Conservation (phyloP, 2,329 filamentous ascomycete species). For the Neobulgaria alba region DNA sequence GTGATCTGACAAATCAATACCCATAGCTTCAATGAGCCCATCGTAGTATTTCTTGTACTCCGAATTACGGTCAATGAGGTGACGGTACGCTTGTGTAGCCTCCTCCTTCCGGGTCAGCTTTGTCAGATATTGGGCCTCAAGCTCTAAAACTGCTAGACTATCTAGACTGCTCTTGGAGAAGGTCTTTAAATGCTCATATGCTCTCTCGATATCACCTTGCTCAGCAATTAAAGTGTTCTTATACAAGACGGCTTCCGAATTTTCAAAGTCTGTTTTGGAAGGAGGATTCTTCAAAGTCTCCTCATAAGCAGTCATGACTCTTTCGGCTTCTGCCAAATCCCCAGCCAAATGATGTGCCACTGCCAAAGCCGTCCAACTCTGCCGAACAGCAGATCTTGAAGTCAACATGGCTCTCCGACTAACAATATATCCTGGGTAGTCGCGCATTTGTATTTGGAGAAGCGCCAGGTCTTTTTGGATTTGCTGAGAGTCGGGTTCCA, state of each 20-base stretch:
- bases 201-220: conserved; percentile 71
- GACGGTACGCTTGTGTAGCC: conserved; percentile 71
- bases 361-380: conserved; percentile 97
- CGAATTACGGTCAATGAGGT: conserved; percentile 75
- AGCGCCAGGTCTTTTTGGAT: conserved; percentile 91
- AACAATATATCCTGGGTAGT: conserved; percentile 87
- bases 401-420: conserved; percentile 85
- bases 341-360: conserved; percentile 89
- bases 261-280: conserved; percentile 72
- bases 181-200: conserved; percentile 76
- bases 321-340: conserved; percentile 77
- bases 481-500: conserved; percentile 90
- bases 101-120: conserved; percentile 71
- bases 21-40: conserved; percentile 61
- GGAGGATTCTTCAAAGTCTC: conserved; percentile 81
- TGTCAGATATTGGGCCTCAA: conserved; percentile 74
- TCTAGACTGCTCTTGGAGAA: conserved; percentile 74
- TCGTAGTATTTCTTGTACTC: conserved; percentile 85
- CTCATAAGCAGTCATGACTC: conserved; percentile 84
- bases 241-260: conserved; percentile 90
- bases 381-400: conserved; percentile 68
- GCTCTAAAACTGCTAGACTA: conserved; percentile 75
- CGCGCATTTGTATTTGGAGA: conserved; percentile 91
- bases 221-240: conserved; percentile 94
- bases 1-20: conserved; percentile 50